phyloP scores from a whole-genome alignment of 306 rosid genomes.

The Dryas drummondii region DNA sequence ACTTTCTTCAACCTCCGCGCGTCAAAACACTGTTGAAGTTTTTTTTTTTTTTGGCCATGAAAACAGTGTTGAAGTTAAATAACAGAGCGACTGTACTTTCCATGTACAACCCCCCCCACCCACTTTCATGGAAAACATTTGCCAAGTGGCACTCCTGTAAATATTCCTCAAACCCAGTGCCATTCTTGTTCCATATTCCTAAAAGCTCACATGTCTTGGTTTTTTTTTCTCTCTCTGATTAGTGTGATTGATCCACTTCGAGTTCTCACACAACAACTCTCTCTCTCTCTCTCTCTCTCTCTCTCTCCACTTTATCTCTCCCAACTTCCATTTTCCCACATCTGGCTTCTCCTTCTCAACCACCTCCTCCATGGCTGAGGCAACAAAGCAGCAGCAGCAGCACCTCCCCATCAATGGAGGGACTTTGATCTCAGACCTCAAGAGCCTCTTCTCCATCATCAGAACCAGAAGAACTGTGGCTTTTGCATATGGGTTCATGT shows the following conservation, averaged over 20 bases:
- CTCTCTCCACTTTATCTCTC: neutral
- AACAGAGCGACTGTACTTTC: neutral
- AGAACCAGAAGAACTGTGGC: constrained; percentile 59
- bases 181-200: neutral
- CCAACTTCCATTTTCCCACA: neutral
- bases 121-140: too few relatives aligned
- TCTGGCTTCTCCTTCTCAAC: neutral
- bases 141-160: constrained; percentile 12
- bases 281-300: neutral
- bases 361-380: constrained; percentile 59
- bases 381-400: constrained; percentile 39
- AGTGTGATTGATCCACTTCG: neutral
- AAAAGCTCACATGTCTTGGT: neutral
- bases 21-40: too few relatives aligned
- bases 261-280: neutral
- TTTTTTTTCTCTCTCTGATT: neutral
- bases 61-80: neutral
- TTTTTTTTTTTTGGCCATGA: too few relatives aligned
- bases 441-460: constrained; percentile 51
- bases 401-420: constrained; percentile 41
- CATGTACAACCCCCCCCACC: too few relatives aligned
- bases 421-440: constrained; percentile 51
- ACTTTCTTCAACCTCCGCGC: too few relatives aligned
- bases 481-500: constrained; percentile 60
- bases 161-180: neutral